Percentiles rank a stretch among this genome's conserved stretches.
Conservation (phyloP, 2,329 filamentous ascomycete species). For the Elsinoe necatrix region DNA sequence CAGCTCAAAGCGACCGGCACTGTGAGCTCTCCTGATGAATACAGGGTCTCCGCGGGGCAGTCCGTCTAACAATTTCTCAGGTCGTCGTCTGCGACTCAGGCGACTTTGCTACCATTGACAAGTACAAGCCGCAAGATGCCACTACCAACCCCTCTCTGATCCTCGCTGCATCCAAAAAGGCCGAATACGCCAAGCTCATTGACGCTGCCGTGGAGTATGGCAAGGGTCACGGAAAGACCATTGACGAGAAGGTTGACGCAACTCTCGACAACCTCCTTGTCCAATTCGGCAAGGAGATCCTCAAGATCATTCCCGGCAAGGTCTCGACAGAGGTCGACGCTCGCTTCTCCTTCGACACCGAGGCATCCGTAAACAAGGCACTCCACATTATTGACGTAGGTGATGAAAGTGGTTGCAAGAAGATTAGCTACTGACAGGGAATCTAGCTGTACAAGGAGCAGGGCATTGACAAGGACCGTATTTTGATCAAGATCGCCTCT, state of each 20-base stretch:
- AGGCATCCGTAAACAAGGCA: constrained; percentile 89
- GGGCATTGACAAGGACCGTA: constrained; percentile 84
- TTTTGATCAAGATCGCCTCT: constrained; percentile 98
- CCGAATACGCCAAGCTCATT: constrained; percentile 88
- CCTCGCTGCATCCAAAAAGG: constrained; percentile 95
- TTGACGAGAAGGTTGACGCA: constrained; percentile 78
- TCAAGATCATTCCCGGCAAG: constrained; percentile 94
- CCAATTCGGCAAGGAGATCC: constrained; percentile 96
- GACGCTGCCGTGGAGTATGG: constrained; percentile 77
- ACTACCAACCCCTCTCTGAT: constrained; percentile 99
- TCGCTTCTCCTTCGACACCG: constrained; percentile 86
- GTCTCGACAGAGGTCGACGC: constrained; percentile 99
- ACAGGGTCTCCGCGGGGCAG: constrained; percentile 12
- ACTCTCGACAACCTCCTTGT: constrained; percentile 91
- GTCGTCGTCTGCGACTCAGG: constrained; percentile 96
- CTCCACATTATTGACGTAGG: constrained; percentile 90
- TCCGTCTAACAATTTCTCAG: constrained; percentile 38
- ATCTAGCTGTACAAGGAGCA: constrained; percentile 82
- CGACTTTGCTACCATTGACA: constrained; percentile 77
- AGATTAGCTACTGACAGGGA: constrained; percentile 22
- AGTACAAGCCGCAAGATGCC: constrained; percentile 99
- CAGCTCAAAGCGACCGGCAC: constrained; percentile 97
- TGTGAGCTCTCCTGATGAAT: constrained; percentile 51
- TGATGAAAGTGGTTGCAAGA: constrained; percentile 16
- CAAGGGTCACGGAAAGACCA: constrained; percentile 59